These are phyloP conservation scores for Waltergamsia citrina DNA, from an alignment of 2,329 filamentous ascomycete species.

Conservation along the genomic window DNA sequence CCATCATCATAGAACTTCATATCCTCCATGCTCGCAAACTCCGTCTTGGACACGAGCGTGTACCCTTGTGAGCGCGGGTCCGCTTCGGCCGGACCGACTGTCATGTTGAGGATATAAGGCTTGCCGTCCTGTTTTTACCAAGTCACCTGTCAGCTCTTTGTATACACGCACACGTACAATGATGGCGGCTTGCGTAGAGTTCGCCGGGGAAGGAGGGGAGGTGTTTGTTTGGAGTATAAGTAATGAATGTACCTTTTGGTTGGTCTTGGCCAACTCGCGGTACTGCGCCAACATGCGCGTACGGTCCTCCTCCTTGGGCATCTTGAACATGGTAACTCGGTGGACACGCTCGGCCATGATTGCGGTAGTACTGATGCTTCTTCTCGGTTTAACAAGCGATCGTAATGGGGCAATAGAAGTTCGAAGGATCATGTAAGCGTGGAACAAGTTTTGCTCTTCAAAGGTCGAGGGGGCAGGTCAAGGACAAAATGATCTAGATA, in stretches of 20 bases:
- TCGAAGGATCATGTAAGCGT: background rate
- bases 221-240: background rate
- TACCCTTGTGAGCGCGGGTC: slow-evolving; percentile 56
- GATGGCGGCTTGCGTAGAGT: background rate
- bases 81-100: slow-evolving; percentile 42
- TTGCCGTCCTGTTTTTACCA: slow-evolving; percentile 58
- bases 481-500: no score
- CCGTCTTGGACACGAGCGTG: slow-evolving; percentile 52
- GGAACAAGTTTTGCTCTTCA: no score
- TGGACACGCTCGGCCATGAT: slow-evolving; percentile 34
- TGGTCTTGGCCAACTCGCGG: slow-evolving; percentile 24
- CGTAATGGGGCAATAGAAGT: background rate
- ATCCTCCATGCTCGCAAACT: slow-evolving; percentile 56
- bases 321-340: slow-evolving; percentile 45
- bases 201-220: background rate
- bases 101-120: slow-evolving; percentile 54
- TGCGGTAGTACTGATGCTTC: no score
- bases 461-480: no score
- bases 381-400: background rate
- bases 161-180: background rate
- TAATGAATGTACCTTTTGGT: slow-evolving; percentile 27
- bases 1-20: slow-evolving; percentile 60
- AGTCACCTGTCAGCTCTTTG: background rate
- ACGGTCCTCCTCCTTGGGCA: slow-evolving; percentile 32
- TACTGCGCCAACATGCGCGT: slow-evolving; percentile 34